These are phyloP conservation scores for Euphorbia schlechtendalii DNA, from an alignment of 441 rosid genomes.

Conservation along the genomic window DNA sequence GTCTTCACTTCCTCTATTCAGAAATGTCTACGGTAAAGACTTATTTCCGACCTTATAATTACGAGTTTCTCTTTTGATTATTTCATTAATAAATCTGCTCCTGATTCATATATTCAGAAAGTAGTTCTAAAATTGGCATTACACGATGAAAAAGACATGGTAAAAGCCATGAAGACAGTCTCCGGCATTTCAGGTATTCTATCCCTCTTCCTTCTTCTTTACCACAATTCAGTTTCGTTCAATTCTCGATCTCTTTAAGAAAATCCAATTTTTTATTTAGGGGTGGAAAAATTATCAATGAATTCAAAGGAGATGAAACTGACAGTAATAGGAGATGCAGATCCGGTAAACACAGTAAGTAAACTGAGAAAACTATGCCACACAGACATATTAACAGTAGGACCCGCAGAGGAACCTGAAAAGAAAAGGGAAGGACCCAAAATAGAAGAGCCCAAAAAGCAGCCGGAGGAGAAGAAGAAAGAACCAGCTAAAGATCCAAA, in stretches of 20 bases:
- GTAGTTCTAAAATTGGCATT: conserved; percentile 20
- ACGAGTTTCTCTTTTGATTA: background rate
- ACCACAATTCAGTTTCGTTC: too few species aligned
- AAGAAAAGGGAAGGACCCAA: conserved; percentile 52
- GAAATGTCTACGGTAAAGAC: conserved; percentile 5
- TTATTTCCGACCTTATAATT: background rate
- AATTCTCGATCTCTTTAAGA: background rate
- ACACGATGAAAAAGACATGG: conserved; percentile 17
- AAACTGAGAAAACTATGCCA: conserved; percentile 51
- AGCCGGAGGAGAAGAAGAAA: conserved; percentile 19
- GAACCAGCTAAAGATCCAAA: too few species aligned
- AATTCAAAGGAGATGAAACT: conserved; percentile 53
- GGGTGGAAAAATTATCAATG: conserved; percentile 44
- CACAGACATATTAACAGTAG: conserved; percentile 45
- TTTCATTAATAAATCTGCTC: too few species aligned
- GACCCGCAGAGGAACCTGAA: conserved; percentile 53
- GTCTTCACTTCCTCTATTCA: too few species aligned
- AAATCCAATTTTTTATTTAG: conserved; percentile 18
- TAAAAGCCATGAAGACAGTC: conserved; percentile 26
- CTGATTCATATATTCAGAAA: conserved; percentile 14
- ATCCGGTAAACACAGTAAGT: conserved; percentile 33
- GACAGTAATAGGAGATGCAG: conserved; percentile 50
- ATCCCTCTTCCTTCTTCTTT: too few species aligned
- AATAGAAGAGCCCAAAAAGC: conserved; percentile 29
- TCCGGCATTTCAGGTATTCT: conserved; percentile 44